A percentile compares a stretch with the other conserved stretches of the same genome.
Evolutionary conservation across 1,284 basidiomycete species (phyloP).

Genomic region (Ustilago trichophora): DNA sequence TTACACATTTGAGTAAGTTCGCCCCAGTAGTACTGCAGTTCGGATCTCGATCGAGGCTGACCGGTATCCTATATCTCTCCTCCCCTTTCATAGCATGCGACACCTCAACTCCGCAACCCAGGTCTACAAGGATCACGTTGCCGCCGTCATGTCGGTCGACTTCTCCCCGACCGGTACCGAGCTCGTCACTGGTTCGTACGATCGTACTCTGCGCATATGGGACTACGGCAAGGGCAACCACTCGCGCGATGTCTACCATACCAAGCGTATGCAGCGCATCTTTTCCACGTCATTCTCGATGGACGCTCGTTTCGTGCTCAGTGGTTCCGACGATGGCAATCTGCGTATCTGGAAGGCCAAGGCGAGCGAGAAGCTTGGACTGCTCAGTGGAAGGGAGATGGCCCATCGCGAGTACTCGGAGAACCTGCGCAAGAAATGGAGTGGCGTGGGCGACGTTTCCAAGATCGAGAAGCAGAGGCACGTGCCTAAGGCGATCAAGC

Average conservation of each 20-base stretch:
- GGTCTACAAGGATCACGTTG: slow-evolving; percentile 97
- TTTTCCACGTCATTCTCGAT: slow-evolving; percentile 74
- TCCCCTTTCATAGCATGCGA: slow-evolving; percentile 71
- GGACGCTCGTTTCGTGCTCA: slow-evolving; percentile 90
- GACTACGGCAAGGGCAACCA: slow-evolving; percentile 80
- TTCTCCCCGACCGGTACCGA: slow-evolving; percentile 86
- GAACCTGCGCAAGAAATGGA: slow-evolving; percentile 88
- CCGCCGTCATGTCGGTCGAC: slow-evolving; percentile 75
- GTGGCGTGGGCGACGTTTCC: slow-evolving; percentile 75
- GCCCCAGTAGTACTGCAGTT: too few species aligned
- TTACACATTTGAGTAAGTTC: slow-evolving; percentile 84
- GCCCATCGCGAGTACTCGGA: slow-evolving; percentile 94
- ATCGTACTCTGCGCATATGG: slow-evolving; percentile 93
- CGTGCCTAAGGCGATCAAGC: slow-evolving; percentile 88
- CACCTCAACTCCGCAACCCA: slow-evolving; percentile 83
- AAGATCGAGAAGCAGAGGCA: slow-evolving; percentile 84
- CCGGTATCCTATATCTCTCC: neutral
- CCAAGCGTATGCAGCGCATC: slow-evolving; percentile 97
- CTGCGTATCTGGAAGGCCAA: slow-evolving; percentile 95
- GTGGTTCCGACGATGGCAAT: slow-evolving; percentile 96
- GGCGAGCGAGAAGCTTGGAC: slow-evolving; percentile 89
- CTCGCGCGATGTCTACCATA: slow-evolving; percentile 91
- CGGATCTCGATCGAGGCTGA: neutral
- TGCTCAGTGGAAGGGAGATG: slow-evolving; percentile 89
- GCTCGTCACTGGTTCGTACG: slow-evolving; percentile 95